Evolutionary conservation across 1,139 yeast genomes (phyloP).

Genomic region (Debaryomyces robertsiae): DNA sequence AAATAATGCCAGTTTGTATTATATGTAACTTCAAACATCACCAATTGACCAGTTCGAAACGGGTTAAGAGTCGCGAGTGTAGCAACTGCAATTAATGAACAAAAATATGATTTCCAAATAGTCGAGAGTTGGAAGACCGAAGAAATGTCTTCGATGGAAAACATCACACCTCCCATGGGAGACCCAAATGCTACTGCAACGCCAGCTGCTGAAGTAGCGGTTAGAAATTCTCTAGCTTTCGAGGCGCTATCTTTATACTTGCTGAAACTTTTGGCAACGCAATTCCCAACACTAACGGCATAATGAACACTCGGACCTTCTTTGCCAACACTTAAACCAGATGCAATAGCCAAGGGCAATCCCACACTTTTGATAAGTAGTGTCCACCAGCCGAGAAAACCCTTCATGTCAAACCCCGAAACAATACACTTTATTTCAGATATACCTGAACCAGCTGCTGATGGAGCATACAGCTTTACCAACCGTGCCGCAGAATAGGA

Average conservation of each 20-base stretch:
- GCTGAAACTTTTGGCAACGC: slow-evolving; percentile 56
- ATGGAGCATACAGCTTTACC: slow-evolving; percentile 75
- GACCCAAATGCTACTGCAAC: slow-evolving; percentile 76
- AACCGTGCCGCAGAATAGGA: slow-evolving; percentile 66
- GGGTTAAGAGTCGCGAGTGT: slow-evolving; percentile 80
- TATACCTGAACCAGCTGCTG: slow-evolving; percentile 97
- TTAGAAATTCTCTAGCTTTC: slow-evolving; percentile 57
- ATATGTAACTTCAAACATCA: slow-evolving; percentile 84
- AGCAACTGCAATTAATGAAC: slow-evolving; percentile 85
- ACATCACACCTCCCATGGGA: slow-evolving; percentile 73
- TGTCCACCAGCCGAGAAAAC: slow-evolving; percentile 76
- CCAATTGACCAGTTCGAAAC: slow-evolving; percentile 91
- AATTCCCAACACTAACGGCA: slow-evolving; percentile 79
- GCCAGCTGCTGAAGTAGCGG: slow-evolving; percentile 69
- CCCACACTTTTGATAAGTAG: slow-evolving; percentile 75
- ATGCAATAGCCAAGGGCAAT: slow-evolving; percentile 81
- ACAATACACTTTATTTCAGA: slow-evolving; percentile 95
- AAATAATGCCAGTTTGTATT: slow-evolving; percentile 84
- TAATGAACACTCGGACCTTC: slow-evolving; percentile 89
- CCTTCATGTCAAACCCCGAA: slow-evolving; percentile 82
- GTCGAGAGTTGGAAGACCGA: slow-evolving; percentile 73
- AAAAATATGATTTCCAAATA: slow-evolving; percentile 89
- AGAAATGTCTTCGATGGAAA: slow-evolving; percentile 75
- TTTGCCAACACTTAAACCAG: slow-evolving; percentile 80
- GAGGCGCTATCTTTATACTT: slow-evolving; percentile 49